Evolutionary conservation across 345 rosid genomes (phyloP), one percentile per base, ranked within the genome.

Genomic region (Bruguiera gymnorhiza): DNA sequence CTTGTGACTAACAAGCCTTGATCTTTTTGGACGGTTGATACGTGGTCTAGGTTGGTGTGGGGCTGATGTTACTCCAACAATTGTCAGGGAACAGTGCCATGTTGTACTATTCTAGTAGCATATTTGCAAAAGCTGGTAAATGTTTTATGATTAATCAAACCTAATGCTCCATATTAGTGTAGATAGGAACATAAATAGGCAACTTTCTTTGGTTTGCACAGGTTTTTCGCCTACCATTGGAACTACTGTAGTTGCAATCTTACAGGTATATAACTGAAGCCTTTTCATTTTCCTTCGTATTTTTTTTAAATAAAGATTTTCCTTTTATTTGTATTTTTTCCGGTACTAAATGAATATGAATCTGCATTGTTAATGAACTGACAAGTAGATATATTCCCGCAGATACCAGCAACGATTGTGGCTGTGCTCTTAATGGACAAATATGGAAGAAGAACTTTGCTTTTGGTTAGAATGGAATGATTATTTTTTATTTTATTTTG

Each of bases 401-500:
- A 84, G 87, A 51, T 84, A 55, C 76, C 83, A 20, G 60, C 60
- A 24, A 39, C 67, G 18, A 21, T 76, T 66, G 15, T 71, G 8
- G 70, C 79, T 65, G 23, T 82, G 13, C 23, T 81, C 30, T 70
- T 87, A 8, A 74, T 82, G 7, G 92, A 83, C 67, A 81, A 60
- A 70, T 76, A 64, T 67, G 92, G 89, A 46, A 82, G 88, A 71
- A 77, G 86, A 27, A 82, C 87, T 3, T 78, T 83, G 19, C 68
- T 83, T 18, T 31, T 81, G 83, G 87, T 84, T 50, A 59, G 55
- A 32, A 9, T 0, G 5, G 23, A 16, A 26, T 7, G 6, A 21
- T 10, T 1, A 46, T 11, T n/a, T 24, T 7, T 13, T 15, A 34
- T 16, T 39, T 4, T 5, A 39, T 29, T 5, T 46, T 6, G 43